phyloP scores from a whole-genome alignment of 1,139 yeast species.

The Zygoascus hellenicus region DNA sequence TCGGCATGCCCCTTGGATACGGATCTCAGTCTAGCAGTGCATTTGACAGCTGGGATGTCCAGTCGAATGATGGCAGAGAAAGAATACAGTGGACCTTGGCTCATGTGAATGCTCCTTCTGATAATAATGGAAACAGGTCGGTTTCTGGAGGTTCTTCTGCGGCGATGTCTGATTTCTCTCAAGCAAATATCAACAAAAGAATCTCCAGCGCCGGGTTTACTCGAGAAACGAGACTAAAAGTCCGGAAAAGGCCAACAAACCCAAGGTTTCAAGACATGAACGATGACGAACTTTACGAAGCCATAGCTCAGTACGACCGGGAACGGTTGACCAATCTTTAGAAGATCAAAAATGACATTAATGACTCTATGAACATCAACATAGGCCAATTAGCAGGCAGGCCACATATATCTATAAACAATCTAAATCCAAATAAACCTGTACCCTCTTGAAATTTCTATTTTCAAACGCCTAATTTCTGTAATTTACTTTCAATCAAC shows the following conservation, averaged over 20 bases:
- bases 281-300: constrained; percentile 9
- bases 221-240: constrained; percentile 13
- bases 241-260: neutral
- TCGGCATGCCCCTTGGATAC: constrained; percentile 5
- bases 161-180: constrained; percentile 14
- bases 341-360: neutral
- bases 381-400: too few relatives aligned
- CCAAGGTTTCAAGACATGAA: constrained; percentile 5
- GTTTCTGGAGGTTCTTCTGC: constrained; percentile 12
- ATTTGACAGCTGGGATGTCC: constrained; percentile 21
- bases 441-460: too few relatives aligned
- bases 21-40: constrained; percentile 4
- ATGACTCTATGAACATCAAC: too few relatives aligned
- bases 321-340: constrained; percentile 16
- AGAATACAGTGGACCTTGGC: constrained; percentile 17
- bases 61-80: constrained; percentile 17
- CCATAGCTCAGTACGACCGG: constrained; percentile 19
- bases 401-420: too few relatives aligned
- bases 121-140: constrained; percentile 10
- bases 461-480: too few relatives aligned
- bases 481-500: too few relatives aligned
- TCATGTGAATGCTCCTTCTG: constrained; percentile 9
- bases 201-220: constrained; percentile 22
- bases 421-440: too few relatives aligned
- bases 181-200: constrained; percentile 13